Conservation (phyloP, 306 rosid genomes). For the Begonia fuchsioides region DNA sequence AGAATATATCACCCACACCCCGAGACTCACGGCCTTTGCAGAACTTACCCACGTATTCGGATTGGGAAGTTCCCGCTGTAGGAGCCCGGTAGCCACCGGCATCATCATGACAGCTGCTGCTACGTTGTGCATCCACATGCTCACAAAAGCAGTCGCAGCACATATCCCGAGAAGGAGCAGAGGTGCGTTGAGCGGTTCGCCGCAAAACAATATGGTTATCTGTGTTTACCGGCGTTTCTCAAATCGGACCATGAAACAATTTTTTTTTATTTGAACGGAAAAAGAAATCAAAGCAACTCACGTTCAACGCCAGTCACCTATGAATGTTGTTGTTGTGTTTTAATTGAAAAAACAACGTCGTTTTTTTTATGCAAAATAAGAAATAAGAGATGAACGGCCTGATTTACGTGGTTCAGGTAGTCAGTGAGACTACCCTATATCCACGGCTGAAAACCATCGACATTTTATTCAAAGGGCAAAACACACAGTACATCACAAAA, state of each 20-base stretch:
- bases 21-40: constrained; percentile 67
- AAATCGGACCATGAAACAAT: background rate
- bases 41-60: constrained; percentile 32
- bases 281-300: constrained; percentile 13
- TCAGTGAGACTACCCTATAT: too few species aligned
- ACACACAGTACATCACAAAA: too few species aligned
- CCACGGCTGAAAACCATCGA: too few species aligned
- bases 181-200: constrained; percentile 60
- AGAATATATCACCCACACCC: constrained; percentile 54
- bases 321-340: too few species aligned
- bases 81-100: constrained; percentile 80
- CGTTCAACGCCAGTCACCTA: constrained; percentile 69
- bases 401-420: too few species aligned
- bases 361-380: too few species aligned
- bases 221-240: constrained; percentile 2
- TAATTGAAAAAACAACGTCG: too few species aligned
- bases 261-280: too few species aligned
- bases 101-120: constrained; percentile 82
- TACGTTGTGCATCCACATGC: constrained; percentile 97
- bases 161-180: constrained; percentile 51
- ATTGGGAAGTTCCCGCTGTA: constrained; percentile 28
- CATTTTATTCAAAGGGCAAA: too few species aligned
- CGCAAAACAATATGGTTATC: constrained; percentile 57
- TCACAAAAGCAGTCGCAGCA: constrained; percentile 58
- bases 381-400: too few species aligned